These are phyloP conservation scores for Aspergillus udagawae DNA, from an alignment of 2,329 filamentous ascomycete species.

Conservation along the genomic window DNA sequence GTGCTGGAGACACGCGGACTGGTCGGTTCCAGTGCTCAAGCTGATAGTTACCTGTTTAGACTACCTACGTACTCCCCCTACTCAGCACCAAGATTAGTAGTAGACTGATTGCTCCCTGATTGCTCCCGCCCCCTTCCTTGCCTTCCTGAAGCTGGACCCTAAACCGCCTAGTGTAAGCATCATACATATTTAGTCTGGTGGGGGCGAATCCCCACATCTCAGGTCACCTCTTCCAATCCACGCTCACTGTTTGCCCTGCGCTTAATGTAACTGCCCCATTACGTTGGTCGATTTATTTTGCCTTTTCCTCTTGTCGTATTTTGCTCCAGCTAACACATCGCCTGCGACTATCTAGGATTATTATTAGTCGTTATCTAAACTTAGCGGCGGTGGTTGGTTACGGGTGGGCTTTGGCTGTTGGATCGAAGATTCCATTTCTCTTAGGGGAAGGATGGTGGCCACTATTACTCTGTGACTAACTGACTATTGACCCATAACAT, in stretches of 20 bases:
- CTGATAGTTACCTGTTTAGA: background rate
- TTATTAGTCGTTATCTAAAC: background rate
- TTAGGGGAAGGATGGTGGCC: background rate
- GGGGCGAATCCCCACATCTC: background rate
- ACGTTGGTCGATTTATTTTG: background rate
- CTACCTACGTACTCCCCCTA: background rate
- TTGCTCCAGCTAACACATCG: background rate
- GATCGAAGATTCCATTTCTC: background rate
- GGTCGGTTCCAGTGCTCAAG: background rate
- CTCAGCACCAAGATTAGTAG: background rate
- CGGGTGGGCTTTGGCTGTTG: background rate
- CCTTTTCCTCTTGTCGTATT: background rate
- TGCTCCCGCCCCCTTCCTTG: background rate
- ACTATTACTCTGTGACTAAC: background rate
- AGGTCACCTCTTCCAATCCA: slow-evolving; percentile 1
- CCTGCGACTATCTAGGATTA: background rate
- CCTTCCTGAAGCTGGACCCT: slow-evolving; percentile 19
- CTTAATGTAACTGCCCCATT: background rate
- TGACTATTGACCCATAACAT: too few relatives aligned
- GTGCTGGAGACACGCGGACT: background rate
- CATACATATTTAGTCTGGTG: slow-evolving; percentile 16
- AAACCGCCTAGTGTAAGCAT: slow-evolving; percentile 17
- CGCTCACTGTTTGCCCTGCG: background rate
- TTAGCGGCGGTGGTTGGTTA: background rate
- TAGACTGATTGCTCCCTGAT: background rate